These are phyloP conservation scores for Nephelium lappaceum DNA, from an alignment of 345 rosid species.

Conservation along the genomic window DNA sequence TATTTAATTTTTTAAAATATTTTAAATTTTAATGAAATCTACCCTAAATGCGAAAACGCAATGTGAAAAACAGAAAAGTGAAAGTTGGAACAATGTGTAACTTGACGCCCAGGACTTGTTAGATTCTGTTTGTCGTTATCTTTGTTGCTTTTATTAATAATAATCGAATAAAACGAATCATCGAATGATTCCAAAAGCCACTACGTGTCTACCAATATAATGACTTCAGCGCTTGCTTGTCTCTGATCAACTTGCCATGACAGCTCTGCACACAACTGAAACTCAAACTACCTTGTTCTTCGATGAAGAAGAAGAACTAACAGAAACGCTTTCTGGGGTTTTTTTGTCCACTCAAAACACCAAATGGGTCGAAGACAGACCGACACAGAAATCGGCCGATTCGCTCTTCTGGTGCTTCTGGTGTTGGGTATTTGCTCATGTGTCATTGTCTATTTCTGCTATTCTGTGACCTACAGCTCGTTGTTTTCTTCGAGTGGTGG, in stretches of 20 bases:
- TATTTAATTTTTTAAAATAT: no score
- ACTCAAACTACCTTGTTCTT: background rate
- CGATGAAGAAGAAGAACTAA: background rate
- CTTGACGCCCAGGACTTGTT: background rate
- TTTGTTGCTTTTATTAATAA: background rate
- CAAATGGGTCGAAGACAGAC: slow-evolving; percentile 39
- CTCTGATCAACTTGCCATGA: background rate
- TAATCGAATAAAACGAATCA: background rate
- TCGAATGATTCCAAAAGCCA: background rate
- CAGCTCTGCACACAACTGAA: background rate
- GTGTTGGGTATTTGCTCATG: slow-evolving; percentile 31
- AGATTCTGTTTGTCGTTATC: background rate
- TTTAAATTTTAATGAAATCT: no score
- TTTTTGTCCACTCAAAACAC: background rate
- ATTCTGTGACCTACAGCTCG: slow-evolving; percentile 13
- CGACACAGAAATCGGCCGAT: slow-evolving; percentile 29
- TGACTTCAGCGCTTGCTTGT: background rate
- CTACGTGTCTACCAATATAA: background rate
- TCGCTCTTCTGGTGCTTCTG: slow-evolving; percentile 28
- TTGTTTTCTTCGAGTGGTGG: background rate
- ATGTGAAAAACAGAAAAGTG: no score
- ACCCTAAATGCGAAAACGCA: no score
- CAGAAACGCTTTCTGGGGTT: slow-evolving; percentile 4
- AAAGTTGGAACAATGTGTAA: background rate
- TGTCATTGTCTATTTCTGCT: slow-evolving; percentile 31